phyloP scores from a whole-genome alignment of 2,329 filamentous ascomycete genomes.

The Talaromyces marneffei region DNA sequence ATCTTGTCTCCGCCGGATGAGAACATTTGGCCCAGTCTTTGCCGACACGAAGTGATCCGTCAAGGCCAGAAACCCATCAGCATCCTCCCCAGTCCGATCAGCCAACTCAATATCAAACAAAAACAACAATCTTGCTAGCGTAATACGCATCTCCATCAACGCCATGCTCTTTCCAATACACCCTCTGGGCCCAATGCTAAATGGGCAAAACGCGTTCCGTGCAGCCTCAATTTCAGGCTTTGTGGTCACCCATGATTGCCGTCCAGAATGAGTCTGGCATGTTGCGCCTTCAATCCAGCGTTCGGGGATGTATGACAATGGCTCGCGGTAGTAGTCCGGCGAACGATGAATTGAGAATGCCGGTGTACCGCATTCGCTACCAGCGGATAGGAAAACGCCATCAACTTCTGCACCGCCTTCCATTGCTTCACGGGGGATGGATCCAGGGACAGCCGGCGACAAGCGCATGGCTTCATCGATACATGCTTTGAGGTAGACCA shows the following conservation, averaged over 20 bases:
- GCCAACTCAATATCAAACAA: conserved; percentile 35
- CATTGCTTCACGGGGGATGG: conserved; percentile 35
- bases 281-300: conserved; percentile 56
- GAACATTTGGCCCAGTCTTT: conserved; percentile 34
- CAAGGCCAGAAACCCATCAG: conserved; percentile 30
- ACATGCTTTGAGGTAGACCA: conserved; percentile 38
- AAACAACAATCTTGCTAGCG: conserved; percentile 35
- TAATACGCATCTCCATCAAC: conserved; percentile 38
- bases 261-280: conserved; percentile 29
- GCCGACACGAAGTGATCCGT: conserved; percentile 36
- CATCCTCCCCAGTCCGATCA: conserved; percentile 31
- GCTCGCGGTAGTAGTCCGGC: conserved; percentile 54
- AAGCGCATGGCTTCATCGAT: conserved; percentile 40
- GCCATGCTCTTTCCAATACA: conserved; percentile 42
- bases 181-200: conserved; percentile 38
- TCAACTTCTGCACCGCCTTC: conserved; percentile 34
- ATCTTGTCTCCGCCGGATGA: conserved; percentile 14
- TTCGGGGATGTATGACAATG: conserved; percentile 57
- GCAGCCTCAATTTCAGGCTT: conserved; percentile 50
- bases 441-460: conserved; percentile 34
- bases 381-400: conserved; percentile 40
- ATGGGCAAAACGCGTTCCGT: conserved; percentile 65
- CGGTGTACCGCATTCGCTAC: conserved; percentile 59
- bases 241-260: conserved; percentile 34
- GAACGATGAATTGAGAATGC: conserved; percentile 67